These are phyloP conservation scores for Neophaeococcomyces mojaviensis DNA, from an alignment of 2,329 filamentous ascomycete species.

Conservation along the genomic window DNA sequence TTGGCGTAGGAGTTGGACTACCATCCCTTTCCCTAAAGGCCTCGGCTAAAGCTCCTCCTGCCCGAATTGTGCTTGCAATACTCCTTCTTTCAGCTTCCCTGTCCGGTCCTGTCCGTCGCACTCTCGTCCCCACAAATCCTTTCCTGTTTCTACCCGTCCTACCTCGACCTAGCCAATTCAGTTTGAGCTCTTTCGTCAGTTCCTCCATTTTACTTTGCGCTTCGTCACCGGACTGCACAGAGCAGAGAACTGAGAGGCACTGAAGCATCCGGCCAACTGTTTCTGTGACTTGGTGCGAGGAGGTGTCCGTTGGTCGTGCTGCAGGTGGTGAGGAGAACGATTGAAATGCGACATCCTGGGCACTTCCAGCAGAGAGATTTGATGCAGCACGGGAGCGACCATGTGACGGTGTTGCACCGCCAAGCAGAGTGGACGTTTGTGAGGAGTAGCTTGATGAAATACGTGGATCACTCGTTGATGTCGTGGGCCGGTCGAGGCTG, in stretches of 20 bases:
- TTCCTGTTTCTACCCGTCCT: slow-evolving; percentile 81
- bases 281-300: slow-evolving; percentile 72
- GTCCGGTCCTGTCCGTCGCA: slow-evolving; percentile 23
- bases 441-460: slow-evolving; percentile 63
- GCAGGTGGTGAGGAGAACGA: slow-evolving; percentile 33
- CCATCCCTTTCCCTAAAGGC: slow-evolving; percentile 16
- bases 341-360: slow-evolving; percentile 36
- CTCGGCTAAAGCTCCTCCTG: not conserved
- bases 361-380: slow-evolving; percentile 57
- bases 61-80: slow-evolving; percentile 14
- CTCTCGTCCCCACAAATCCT: slow-evolving; percentile 72
- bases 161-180: slow-evolving; percentile 92
- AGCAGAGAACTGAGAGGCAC: slow-evolving; percentile 84
- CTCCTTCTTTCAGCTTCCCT: slow-evolving; percentile 8
- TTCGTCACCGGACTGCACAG: slow-evolving; percentile 64
- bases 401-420: slow-evolving; percentile 51
- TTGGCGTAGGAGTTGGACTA: slow-evolving; percentile 25
- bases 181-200: slow-evolving; percentile 78
- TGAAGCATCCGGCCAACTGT: slow-evolving; percentile 94
- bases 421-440: slow-evolving; percentile 71
- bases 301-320: slow-evolving; percentile 36
- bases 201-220: slow-evolving; percentile 72
- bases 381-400: slow-evolving; percentile 73
- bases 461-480: slow-evolving; percentile 45
- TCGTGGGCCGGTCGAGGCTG: slow-evolving; percentile 55